phyloP scores from a whole-genome alignment of 1,284 basidiomycete genomes.

The Mycena citricolor region DNA sequence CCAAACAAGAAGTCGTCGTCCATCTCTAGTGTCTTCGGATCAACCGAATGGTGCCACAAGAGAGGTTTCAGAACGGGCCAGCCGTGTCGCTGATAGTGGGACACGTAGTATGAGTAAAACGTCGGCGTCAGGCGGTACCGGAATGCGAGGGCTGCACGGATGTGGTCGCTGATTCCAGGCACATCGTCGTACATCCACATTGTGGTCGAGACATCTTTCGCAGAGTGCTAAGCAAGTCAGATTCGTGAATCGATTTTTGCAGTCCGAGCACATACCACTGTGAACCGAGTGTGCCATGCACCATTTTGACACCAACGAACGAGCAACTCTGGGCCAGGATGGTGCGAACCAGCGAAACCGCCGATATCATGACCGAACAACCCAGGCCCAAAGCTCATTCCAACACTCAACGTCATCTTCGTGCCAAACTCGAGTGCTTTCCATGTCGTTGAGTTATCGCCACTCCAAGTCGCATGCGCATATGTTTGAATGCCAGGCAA shows the following conservation, averaged over 20 bases:
- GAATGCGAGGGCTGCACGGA: slow-evolving; percentile 17
- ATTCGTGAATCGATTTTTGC: neutral
- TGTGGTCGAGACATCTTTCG: slow-evolving; percentile 22
- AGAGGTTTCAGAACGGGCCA: slow-evolving; percentile 23
- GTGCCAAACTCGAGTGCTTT: slow-evolving; percentile 23
- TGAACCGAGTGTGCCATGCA: slow-evolving; percentile 23
- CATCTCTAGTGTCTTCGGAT: slow-evolving; percentile 18
- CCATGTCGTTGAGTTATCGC: slow-evolving; percentile 24
- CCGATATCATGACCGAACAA: slow-evolving; percentile 24
- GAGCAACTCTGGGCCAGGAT: slow-evolving; percentile 22
- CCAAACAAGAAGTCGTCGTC: slow-evolving; percentile 24
- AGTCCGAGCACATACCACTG: slow-evolving; percentile 12
- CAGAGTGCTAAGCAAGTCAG: slow-evolving; percentile 24
- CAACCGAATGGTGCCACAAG: slow-evolving; percentile 22
- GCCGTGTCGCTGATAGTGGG: slow-evolving; percentile 20
- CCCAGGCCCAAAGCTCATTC: slow-evolving; percentile 22
- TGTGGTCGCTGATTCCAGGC: slow-evolving; percentile 17
- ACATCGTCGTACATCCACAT: slow-evolving; percentile 24
- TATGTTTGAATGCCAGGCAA: slow-evolving; percentile 23
- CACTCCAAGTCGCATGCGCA: slow-evolving; percentile 23
- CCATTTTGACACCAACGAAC: slow-evolving; percentile 24
- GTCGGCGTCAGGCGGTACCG: slow-evolving; percentile 23
- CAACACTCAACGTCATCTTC: slow-evolving; percentile 24
- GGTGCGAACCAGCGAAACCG: slow-evolving; percentile 20
- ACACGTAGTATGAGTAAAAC: slow-evolving; percentile 22